Evolutionary conservation across 1,139 yeast genomes (phyloP), one percentile per base, ranked within the genome.

Genomic region (Scheffersomyces titani): DNA sequence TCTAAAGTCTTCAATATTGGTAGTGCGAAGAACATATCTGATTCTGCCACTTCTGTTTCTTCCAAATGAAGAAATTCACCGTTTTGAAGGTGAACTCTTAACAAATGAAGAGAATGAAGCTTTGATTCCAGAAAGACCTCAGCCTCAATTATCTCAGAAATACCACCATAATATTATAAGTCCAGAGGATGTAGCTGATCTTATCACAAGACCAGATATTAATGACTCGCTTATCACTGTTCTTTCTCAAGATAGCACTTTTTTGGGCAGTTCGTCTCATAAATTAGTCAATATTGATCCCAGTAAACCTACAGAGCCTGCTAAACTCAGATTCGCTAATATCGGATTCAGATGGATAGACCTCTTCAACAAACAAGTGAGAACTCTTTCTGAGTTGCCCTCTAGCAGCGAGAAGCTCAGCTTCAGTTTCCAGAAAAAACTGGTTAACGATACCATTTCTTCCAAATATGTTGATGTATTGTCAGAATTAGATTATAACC

Each of bases 181-280:
- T 51, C 83, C 84, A 1, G 73, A 73, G 51, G 67, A 69, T 24
- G 68, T 75, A 9, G 73, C 76, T 3, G 82, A 78, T 57, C 58
- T 76, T 19, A 59, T 75, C n/a, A 61, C 72, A 1, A 49, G 47
- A 11, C 72, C 76, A 0, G 61, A 57, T 2, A 57, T 64, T 47
- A 75, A 69, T 52, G 82, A 79, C 54, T 57, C 70, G 7, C 58
- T 78, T 55, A 63, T 70, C 13, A 66, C 81, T 0, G 59, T 72
- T 1, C 66, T 78, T 49, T 68, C 80, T 0, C 60, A 62, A 45
- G 65, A 72, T 19, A 70, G 73, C 5, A 68, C 74, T 2, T 61
- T 76, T 20, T 62, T 69, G 45, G 82, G 81, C 3, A 71, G 71
- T 51, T 18, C 61, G 0, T 53, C 56, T 19, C 70, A 71, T 56